phyloP scores from a whole-genome alignment of 345 rosid species.

The Eucalyptus coolabah region DNA sequence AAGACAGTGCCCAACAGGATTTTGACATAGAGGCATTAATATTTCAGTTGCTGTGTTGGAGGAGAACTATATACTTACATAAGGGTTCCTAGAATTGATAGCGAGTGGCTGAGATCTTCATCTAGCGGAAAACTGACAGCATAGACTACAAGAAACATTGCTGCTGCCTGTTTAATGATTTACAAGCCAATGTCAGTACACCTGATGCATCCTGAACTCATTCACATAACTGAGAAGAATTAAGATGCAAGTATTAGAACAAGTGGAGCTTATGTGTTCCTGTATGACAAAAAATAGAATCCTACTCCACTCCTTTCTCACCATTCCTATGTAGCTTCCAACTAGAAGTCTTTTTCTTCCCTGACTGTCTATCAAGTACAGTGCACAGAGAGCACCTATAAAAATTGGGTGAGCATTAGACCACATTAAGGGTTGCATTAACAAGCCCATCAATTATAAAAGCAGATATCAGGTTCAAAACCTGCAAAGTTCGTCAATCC shows the following conservation, averaged over 20 bases:
- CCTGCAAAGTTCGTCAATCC: conserved; percentile 72
- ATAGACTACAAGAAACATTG: conserved; percentile 48
- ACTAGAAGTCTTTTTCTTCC: conserved; percentile 59
- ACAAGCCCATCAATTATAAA: not conserved
- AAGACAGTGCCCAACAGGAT: not conserved
- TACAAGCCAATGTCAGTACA: not conserved
- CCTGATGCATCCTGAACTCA: not conserved
- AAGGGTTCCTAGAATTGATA: conserved; percentile 63
- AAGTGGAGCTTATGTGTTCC: not conserved
- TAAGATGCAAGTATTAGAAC: not conserved
- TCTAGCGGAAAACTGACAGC: conserved; percentile 46
- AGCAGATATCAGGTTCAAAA: not conserved
- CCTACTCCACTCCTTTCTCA: conserved; percentile 5
- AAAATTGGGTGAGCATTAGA: not conserved
- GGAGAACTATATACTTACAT: conserved; percentile 24
- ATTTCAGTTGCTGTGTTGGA: not conserved
- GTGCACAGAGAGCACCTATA: conserved; percentile 54
- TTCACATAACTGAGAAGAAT: not conserved
- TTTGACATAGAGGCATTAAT: not conserved
- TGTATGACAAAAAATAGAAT: not conserved
- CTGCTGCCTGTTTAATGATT: conserved; percentile 41
- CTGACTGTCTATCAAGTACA: conserved; percentile 54
- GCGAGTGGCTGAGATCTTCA: conserved; percentile 48
- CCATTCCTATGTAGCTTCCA: conserved; percentile 76
- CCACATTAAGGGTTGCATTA: not conserved